Conservation (phyloP, 2,329 filamentous ascomycete genomes). For the Diaporthe sp. region DNA sequence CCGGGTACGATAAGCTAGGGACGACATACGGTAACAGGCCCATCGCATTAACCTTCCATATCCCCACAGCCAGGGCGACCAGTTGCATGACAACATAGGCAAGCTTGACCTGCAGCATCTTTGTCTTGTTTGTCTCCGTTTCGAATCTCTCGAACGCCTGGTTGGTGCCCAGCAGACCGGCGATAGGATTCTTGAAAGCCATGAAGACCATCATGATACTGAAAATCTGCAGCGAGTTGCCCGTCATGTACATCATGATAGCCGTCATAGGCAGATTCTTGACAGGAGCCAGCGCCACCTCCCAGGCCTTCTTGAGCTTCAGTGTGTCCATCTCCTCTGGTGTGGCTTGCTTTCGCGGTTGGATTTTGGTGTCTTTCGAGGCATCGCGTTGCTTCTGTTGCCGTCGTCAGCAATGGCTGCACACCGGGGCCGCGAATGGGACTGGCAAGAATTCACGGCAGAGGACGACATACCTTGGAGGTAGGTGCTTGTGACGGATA, state of each 20-base stretch:
- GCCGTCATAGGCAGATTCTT: conserved; percentile 98
- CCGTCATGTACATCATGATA: conserved; percentile 99
- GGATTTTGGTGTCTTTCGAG: conserved; percentile 61
- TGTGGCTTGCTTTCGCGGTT: conserved; percentile 76
- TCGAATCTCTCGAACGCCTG: conserved; percentile 93
- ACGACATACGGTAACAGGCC: conserved; percentile 86
- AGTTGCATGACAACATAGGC: conserved; percentile 92
- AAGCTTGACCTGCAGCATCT: conserved; percentile 86
- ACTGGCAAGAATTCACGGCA: conserved; percentile 28
- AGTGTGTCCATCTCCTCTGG: conserved; percentile 92
- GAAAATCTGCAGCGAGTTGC: conserved; percentile 98
- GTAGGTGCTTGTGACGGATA: conserved; percentile 72
- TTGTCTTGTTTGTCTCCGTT: conserved; percentile 79
- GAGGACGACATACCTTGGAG: conserved; percentile 66
- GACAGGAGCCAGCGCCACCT: conserved; percentile 91
- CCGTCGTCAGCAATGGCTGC: neutral
- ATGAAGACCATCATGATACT: conserved; percentile 99
- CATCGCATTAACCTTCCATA: conserved; percentile 99
- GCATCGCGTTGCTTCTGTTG: conserved; percentile 61
- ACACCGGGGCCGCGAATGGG: neutral
- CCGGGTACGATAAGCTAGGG: neutral
- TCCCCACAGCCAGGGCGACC: conserved; percentile 83
- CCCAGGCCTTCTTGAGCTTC: conserved; percentile 99
- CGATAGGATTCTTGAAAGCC: conserved; percentile 96
- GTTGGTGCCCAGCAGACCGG: conserved; percentile 86